These are phyloP conservation scores for Leishmania mexicana DNA, from an alignment of 208 protist genomes.

Conservation along the genomic window DNA sequence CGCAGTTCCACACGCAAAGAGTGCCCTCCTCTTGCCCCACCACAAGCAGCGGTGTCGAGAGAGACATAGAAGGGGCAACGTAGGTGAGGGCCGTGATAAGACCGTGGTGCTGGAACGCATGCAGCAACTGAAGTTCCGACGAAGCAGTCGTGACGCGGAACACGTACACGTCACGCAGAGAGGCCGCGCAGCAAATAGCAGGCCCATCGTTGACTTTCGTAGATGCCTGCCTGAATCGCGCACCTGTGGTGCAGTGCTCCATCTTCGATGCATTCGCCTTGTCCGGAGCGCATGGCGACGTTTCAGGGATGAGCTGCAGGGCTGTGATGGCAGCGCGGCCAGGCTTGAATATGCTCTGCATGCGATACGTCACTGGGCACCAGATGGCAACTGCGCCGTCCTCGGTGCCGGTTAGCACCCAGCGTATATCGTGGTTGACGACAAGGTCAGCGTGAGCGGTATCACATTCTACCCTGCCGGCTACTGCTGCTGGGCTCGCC, in stretches of 20 bases:
- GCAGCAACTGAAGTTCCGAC: conserved; percentile 29
- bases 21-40: conserved; percentile 53
- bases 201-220: background rate
- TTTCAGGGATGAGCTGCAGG: conserved; percentile 25
- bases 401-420: conserved; percentile 45
- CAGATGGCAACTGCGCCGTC: conserved; percentile 45
- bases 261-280: too few relatives aligned
- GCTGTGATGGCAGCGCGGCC: conserved; percentile 28
- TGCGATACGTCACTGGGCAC: conserved; percentile 42
- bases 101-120: conserved; percentile 18
- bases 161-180: conserved; percentile 33
- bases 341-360: conserved; percentile 26
- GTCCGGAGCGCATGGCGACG: background rate
- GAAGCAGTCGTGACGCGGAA: conserved; percentile 15
- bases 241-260: background rate
- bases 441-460: background rate
- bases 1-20: conserved; percentile 37
- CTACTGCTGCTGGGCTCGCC: background rate
- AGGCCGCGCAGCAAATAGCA: conserved; percentile 35
- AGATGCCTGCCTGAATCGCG: background rate
- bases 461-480: background rate
- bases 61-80: conserved; percentile 15
- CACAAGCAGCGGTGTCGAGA: conserved; percentile 28
- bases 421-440: conserved; percentile 13
- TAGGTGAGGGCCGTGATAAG: conserved; percentile 20